Base-by-base conservation (phyloP, 768 basidiomycete genomes). In the Pisolithus marmoratus region DNA sequence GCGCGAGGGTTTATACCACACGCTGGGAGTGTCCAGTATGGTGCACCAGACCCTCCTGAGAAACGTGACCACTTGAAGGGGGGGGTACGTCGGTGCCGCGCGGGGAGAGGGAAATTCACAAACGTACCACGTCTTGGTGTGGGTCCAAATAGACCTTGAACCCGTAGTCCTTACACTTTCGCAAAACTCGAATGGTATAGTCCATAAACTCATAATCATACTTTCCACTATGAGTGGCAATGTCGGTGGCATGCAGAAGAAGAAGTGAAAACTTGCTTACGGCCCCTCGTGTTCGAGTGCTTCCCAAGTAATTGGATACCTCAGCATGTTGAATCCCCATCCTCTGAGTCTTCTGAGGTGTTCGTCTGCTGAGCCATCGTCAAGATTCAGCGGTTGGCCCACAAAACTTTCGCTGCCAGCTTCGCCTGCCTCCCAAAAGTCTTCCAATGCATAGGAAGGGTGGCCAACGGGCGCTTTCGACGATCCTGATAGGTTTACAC, bases 111-210 rank as follows among this genome's bases (percentile, higher is more conserved):
- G 37, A 36, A 8, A 27, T 19, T 22, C 9, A 20, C 9, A 20
- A 2, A 80, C 92, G 63, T 64, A 96, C 94, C 38, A 81, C 79
- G 62, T 99, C 95, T 67, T 99, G 96, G 67, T 99, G 95, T 5
- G 95, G 93, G 61, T 97, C 94, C 74, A 99, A 83, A 68, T 83
- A 96, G 12, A 94, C 85, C 64, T 80, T 81, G 71, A 97, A 96
- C 17, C 94, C 95, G 60, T 90, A 86, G 44, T 88, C 84, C 63
- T 94, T 93, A 72, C 91, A 94, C 67, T 94, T 94, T 20, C 80
- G 78, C n/a, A 98, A 76, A 0, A 95, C 84, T 9, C 80, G 78
- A 31, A 98, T 78, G 4, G 85, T 89, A 59, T 98, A 97, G 63
- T 95, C 87, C 74, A 98, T 93, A 63, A 85, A 98, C 24, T 87